Evolutionary conservation across 129 eudicot species (phyloP).

Genomic region (Centrapalus pauciflorus): DNA sequence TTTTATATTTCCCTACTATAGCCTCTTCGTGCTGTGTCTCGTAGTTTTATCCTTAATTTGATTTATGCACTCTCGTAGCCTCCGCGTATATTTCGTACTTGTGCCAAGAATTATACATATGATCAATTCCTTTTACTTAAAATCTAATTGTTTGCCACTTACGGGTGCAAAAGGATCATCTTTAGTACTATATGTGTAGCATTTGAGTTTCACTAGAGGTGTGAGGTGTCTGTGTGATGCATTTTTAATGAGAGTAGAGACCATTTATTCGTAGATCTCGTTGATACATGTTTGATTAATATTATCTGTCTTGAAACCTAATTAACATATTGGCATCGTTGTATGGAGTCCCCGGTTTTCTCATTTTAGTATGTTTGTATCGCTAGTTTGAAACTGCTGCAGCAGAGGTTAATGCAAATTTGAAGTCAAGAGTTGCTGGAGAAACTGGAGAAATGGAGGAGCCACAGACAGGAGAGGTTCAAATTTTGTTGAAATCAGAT

Average conservation of each 20-base stretch:
- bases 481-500: constrained; percentile 69
- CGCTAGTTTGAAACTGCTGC: constrained; percentile 93
- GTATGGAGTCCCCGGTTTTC: neutral
- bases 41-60: neutral
- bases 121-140: neutral
- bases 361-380: neutral
- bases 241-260: neutral
- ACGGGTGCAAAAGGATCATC: neutral
- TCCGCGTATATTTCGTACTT: neutral
- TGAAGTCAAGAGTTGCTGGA: constrained; percentile 82
- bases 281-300: neutral
- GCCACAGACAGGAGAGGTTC: constrained; percentile 91
- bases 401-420: constrained; percentile 69
- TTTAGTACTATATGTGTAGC: too few species aligned
- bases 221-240: neutral
- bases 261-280: neutral
- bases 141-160: neutral
- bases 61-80: neutral
- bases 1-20: neutral
- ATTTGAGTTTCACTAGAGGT: too few species aligned
- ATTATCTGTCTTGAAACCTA: neutral
- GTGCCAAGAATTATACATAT: neutral
- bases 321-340: neutral
- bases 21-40: neutral
- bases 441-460: constrained; percentile 96